These are phyloP conservation scores for Leccinum variicolor DNA, from an alignment of 768 basidiomycete genomes.

Conservation along the genomic window DNA sequence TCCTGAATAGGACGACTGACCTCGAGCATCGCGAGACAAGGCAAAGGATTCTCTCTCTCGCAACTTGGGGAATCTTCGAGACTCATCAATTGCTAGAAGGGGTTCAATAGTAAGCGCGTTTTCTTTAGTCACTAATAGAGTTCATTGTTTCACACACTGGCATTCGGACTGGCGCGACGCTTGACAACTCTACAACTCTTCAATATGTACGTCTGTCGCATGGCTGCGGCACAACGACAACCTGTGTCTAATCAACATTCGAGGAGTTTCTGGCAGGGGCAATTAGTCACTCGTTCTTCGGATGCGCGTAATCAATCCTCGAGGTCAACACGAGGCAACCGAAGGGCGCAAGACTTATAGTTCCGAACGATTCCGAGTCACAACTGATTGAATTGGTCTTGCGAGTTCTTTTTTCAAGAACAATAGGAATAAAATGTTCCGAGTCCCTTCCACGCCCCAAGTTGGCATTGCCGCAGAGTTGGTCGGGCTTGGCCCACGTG, in stretches of 20 bases:
- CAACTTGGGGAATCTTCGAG: neutral
- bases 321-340: slow-evolving; percentile 22
- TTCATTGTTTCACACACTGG: neutral
- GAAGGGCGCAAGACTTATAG: slow-evolving; percentile 7
- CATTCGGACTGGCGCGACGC: neutral
- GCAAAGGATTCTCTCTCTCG: neutral
- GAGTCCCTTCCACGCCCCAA: too few species aligned
- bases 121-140: neutral
- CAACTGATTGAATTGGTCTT: neutral
- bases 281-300: slow-evolving; percentile 1
- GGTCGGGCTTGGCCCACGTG: neutral
- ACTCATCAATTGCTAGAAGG: neutral
- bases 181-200: neutral
- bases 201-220: neutral
- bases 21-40: neutral
- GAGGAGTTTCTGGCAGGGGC: neutral
- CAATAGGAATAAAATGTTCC: too few species aligned
- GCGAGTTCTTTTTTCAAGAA: too few species aligned
- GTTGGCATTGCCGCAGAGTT: neutral
- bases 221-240: neutral
- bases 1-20: neutral
- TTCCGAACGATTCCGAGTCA: neutral
- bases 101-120: neutral
- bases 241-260: neutral
- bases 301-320: slow-evolving; percentile 16